phyloP scores from a whole-genome alignment of 257 asterid species.

The Solanum gracilifrons region DNA sequence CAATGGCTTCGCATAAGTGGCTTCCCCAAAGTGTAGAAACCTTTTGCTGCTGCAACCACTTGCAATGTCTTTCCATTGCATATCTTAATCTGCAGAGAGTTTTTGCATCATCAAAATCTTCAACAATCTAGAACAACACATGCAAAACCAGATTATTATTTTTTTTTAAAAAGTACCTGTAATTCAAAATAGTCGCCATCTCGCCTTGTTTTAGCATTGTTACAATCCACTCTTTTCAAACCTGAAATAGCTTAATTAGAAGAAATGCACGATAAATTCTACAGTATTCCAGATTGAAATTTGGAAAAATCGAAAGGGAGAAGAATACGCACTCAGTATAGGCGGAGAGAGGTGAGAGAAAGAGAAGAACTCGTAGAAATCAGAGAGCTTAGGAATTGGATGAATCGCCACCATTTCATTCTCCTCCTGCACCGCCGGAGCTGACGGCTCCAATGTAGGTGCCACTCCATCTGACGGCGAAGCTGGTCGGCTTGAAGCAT shows the following conservation, averaged over 20 bases:
- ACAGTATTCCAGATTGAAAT: background rate
- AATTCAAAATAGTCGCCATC: slow-evolving; percentile 78
- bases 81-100: slow-evolving; percentile 65
- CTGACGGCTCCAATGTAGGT: slow-evolving; percentile 20
- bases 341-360: slow-evolving; percentile 81
- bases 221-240: slow-evolving; percentile 46
- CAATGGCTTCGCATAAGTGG: slow-evolving; percentile 69
- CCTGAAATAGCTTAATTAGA: slow-evolving; percentile 22
- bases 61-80: slow-evolving; percentile 89
- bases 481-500: slow-evolving; percentile 24
- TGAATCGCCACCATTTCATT: slow-evolving; percentile 96
- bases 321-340: slow-evolving; percentile 47
- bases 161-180: slow-evolving; percentile 39
- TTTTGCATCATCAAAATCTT: background rate
- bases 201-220: slow-evolving; percentile 39
- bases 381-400: slow-evolving; percentile 93
- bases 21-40: slow-evolving; percentile 78
- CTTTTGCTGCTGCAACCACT: slow-evolving; percentile 77
- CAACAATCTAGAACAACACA: background rate
- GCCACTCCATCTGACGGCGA: slow-evolving; percentile 42
- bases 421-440: slow-evolving; percentile 42
- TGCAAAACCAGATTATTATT: background rate
- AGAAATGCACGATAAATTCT: background rate
- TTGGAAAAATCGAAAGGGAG: background rate
- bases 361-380: slow-evolving; percentile 91